Evolutionary conservation across 352 stramenopile genomes (phyloP).

Genomic region (Phytopythium litorale): DNA sequence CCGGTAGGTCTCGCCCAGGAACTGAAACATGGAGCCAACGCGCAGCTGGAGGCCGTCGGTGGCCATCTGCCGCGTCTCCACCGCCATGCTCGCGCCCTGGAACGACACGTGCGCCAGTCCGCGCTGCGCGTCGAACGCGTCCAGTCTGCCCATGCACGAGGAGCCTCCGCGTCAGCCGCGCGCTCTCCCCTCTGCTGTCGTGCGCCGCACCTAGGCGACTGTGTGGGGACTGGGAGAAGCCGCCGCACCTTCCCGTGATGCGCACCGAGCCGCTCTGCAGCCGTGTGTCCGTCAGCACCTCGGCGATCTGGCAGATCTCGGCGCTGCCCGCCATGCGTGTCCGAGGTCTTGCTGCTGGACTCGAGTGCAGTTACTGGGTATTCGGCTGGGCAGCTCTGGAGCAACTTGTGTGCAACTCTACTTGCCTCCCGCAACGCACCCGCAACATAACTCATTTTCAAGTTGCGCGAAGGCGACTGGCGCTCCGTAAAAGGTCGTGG

Average conservation of each 20-base stretch:
- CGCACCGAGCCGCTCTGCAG: constrained; percentile 75
- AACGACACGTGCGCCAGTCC: constrained; percentile 54
- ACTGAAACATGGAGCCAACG: constrained; percentile 80
- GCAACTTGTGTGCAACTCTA: neutral
- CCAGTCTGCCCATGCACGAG: constrained; percentile 24
- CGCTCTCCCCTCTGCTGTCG: neutral
- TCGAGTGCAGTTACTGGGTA: too few relatives aligned
- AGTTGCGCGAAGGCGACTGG: constrained; percentile 20
- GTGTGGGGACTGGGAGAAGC: neutral
- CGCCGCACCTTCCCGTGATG: constrained; percentile 60
- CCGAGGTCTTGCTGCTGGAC: too few relatives aligned
- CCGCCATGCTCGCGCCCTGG: constrained; percentile 49
- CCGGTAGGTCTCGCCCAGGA: constrained; percentile 70
- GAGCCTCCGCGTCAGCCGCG: neutral
- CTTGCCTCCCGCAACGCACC: neutral
- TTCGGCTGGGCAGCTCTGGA: too few relatives aligned
- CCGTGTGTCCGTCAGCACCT: constrained; percentile 55
- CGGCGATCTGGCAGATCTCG: constrained; percentile 80
- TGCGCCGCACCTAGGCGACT: neutral
- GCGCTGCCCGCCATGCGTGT: constrained; percentile 22
- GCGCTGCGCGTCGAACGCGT: constrained; percentile 56
- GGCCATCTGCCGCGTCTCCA: constrained; percentile 61
- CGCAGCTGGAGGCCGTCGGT: constrained; percentile 49
- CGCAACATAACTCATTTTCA: constrained; percentile 1
- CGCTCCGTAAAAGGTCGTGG: constrained; percentile 12